phyloP scores from a whole-genome alignment of 1,139 yeast species.

The Taphrina pruni region DNA sequence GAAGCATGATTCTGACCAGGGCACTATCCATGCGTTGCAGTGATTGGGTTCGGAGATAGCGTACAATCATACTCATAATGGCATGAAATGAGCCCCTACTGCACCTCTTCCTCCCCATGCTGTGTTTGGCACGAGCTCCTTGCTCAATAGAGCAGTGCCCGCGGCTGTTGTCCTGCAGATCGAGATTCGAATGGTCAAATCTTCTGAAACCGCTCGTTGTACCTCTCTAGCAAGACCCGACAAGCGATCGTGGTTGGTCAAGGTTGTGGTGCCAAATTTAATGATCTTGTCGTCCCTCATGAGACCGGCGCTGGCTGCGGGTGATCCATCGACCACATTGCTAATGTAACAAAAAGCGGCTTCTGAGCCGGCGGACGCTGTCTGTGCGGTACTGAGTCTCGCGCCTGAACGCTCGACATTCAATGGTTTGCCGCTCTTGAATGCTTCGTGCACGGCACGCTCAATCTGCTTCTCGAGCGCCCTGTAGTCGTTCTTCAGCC shows the following conservation, averaged over 20 bases:
- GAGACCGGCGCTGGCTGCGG: constrained; percentile 57
- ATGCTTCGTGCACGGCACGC: constrained; percentile 32
- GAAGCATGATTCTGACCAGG: too few relatives aligned
- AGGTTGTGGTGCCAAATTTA: constrained; percentile 62
- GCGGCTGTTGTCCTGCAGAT: constrained; percentile 38
- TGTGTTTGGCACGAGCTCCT: constrained; percentile 59
- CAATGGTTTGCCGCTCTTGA: constrained; percentile 49
- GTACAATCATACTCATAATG: constrained; percentile 51
- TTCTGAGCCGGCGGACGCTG: constrained; percentile 31
- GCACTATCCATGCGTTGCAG: too few relatives aligned
- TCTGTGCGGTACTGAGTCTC: constrained; percentile 52
- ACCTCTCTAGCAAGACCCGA: constrained; percentile 54
- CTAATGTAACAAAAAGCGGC: constrained; percentile 49
- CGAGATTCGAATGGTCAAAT: constrained; percentile 32
- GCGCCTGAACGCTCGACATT: constrained; percentile 58
- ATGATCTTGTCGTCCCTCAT: constrained; percentile 59
- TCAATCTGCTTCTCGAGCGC: constrained; percentile 50
- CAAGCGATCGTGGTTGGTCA: constrained; percentile 60
- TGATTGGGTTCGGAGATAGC: not conserved
- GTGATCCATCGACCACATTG: constrained; percentile 57
- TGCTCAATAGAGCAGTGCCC: constrained; percentile 28
- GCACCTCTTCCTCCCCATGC: constrained; percentile 76
- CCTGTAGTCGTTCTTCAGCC: constrained; percentile 71
- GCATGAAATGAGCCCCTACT: constrained; percentile 71
- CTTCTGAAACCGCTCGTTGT: constrained; percentile 39